A percentile compares a stretch with the other conserved stretches of the same genome.
These are phyloP conservation scores for Orychophragmus violaceus DNA, from an alignment of 345 rosid species.

Conservation along the genomic window DNA sequence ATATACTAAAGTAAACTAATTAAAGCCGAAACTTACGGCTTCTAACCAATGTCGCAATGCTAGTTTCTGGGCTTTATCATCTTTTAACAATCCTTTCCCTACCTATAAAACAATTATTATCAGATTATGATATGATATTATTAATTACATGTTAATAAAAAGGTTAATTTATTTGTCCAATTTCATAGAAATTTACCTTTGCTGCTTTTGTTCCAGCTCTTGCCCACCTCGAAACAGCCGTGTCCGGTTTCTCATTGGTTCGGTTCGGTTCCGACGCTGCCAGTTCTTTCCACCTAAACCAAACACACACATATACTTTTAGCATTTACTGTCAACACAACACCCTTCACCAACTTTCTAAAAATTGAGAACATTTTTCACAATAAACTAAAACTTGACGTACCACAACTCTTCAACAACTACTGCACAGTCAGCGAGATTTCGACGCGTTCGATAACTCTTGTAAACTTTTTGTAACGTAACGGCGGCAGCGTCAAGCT, in stretches of 20 bases:
- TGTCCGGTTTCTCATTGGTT: conserved; percentile 58
- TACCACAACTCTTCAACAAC: conserved; percentile 84
- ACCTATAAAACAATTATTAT: conserved; percentile 36
- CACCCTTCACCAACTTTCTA: too few species aligned
- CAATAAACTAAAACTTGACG: conserved; percentile 8
- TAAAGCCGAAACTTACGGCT: conserved; percentile 60
- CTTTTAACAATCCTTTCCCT: conserved; percentile 81
- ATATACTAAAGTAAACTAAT: neutral
- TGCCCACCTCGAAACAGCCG: conserved; percentile 82
- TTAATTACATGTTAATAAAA: neutral
- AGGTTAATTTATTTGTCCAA: neutral
- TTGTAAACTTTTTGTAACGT: conserved; percentile 38
- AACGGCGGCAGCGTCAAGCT: conserved; percentile 66
- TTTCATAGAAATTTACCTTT: conserved; percentile 38
- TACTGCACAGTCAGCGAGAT: conserved; percentile 92
- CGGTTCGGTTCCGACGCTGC: conserved; percentile 61
- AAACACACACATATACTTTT: neutral
- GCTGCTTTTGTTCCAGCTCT: conserved; percentile 94
- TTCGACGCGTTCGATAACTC: conserved; percentile 37
- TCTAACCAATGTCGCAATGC: conserved; percentile 96
- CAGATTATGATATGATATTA: neutral
- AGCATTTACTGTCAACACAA: too few species aligned
- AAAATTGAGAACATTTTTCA: neutral
- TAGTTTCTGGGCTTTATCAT: conserved; percentile 83
- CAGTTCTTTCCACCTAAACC: conserved; percentile 83